phyloP scores from a whole-genome alignment of 140 eudicot genomes.

The Artemisia princeps region DNA sequence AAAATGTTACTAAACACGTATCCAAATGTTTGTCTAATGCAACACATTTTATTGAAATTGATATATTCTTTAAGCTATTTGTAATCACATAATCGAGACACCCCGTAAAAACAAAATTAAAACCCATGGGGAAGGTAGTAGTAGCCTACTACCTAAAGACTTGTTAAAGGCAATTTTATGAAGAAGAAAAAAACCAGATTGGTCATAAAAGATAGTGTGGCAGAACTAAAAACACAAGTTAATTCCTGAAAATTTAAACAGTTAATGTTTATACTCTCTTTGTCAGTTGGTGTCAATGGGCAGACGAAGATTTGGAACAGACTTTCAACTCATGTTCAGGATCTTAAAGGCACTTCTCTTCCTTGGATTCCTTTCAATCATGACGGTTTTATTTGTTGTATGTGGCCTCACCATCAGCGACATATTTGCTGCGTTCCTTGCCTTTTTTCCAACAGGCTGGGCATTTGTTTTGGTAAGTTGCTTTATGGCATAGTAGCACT shows the following conservation, averaged over 20 bases:
- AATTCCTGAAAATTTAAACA: slow-evolving; percentile 8
- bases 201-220: background rate
- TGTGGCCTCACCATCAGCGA: slow-evolving; percentile 66
- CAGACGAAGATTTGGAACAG: slow-evolving; percentile 83
- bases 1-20: no score
- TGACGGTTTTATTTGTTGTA: slow-evolving; percentile 84
- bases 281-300: slow-evolving; percentile 97
- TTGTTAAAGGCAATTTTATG: no score
- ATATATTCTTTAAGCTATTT: no score
- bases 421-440: slow-evolving; percentile 78
- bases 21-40: no score
- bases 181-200: no score
- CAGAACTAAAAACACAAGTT: background rate
- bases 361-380: slow-evolving; percentile 84
- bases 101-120: no score
- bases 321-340: slow-evolving; percentile 96
- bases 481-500: slow-evolving; percentile 6
- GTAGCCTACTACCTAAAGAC: no score
- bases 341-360: slow-evolving; percentile 87
- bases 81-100: no score
- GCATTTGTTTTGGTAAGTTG: slow-evolving; percentile 76
- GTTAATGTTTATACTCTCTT: slow-evolving; percentile 10
- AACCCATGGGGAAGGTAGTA: no score
- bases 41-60: no score
- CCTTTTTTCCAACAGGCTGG: slow-evolving; percentile 97